A percentile compares a stretch with the other conserved stretches of the same genome.
These are phyloP conservation scores for Eragrostis curvula DNA, from an alignment of 176 grass and related monocot species.

Conservation along the genomic window DNA sequence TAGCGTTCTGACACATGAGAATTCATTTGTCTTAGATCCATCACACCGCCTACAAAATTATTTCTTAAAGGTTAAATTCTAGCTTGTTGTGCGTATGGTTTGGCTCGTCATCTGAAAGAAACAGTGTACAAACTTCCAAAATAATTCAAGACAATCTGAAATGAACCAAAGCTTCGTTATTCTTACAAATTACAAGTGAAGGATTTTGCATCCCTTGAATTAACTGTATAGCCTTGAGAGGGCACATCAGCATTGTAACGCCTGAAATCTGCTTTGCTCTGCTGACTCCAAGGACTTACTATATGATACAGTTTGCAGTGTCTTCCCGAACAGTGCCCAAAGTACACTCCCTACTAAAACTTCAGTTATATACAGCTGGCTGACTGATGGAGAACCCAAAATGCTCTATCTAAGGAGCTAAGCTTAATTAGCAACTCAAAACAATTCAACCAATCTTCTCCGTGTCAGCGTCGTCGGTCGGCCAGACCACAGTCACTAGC, in stretches of 20 bases:
- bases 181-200: neutral
- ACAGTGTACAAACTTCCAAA: neutral
- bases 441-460: slow-evolving; percentile 62
- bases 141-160: neutral
- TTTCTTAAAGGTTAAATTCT: too few species aligned
- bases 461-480: slow-evolving; percentile 66
- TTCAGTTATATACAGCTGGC: slow-evolving; percentile 17
- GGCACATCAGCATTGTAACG: slow-evolving; percentile 11
- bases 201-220: neutral
- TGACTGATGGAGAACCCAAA: slow-evolving; percentile 2
- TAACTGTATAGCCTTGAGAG: neutral
- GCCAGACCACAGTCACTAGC: slow-evolving; percentile 82
- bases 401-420: slow-evolving; percentile 35
- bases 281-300: neutral
- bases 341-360: slow-evolving; percentile 16
- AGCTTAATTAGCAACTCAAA: neutral
- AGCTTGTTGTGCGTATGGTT: too few species aligned
- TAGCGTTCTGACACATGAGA: too few species aligned
- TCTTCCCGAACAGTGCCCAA: slow-evolving; percentile 5
- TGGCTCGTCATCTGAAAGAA: neutral
- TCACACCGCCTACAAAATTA: too few species aligned
- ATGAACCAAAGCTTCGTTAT: slow-evolving; percentile 1
- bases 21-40: too few species aligned
- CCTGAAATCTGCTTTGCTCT: neutral
- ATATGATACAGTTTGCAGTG: neutral